Percentiles rank a stretch among this genome's conserved stretches.
phyloP scores from a whole-genome alignment of 2,329 filamentous ascomycete species.

The Orbilia blumenaviensis region DNA sequence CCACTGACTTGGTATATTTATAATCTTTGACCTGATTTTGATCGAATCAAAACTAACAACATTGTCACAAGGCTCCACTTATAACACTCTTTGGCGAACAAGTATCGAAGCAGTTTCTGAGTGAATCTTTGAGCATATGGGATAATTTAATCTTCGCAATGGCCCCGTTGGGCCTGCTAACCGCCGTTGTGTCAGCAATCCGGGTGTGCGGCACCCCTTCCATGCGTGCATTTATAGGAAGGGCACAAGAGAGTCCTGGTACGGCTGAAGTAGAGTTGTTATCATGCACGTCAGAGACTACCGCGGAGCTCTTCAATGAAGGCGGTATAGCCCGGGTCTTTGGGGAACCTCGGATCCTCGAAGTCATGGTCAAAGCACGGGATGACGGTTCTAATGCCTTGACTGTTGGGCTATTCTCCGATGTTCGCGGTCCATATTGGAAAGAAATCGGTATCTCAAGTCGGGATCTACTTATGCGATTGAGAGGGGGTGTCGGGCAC shows the following conservation, averaged over 20 bases:
- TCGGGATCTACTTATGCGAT: not conserved
- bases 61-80: conserved; percentile 56
- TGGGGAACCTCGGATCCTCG: conserved; percentile 25
- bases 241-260: conserved; percentile 28
- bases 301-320: conserved; percentile 26
- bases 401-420: conserved; percentile 15
- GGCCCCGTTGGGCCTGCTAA: conserved; percentile 60
- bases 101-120: conserved; percentile 62
- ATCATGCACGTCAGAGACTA: conserved; percentile 39
- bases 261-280: conserved; percentile 34
- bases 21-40: not conserved
- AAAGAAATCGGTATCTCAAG: conserved; percentile 12
- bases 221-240: conserved; percentile 39
- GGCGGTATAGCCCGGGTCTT: conserved; percentile 45
- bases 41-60: not conserved
- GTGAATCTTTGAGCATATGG: conserved; percentile 57
- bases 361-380: conserved; percentile 31
- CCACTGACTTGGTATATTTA: conserved; percentile 30
- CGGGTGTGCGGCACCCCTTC: conserved; percentile 58
- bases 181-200: conserved; percentile 59
- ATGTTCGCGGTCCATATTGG: conserved; percentile 28
- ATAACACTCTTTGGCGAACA: conserved; percentile 62
- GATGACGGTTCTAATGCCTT: not conserved
- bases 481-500: not conserved
- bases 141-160: conserved; percentile 55